Conservation (phyloP, 257 asterid genomes). For the Scutellaria baicalensis region DNA sequence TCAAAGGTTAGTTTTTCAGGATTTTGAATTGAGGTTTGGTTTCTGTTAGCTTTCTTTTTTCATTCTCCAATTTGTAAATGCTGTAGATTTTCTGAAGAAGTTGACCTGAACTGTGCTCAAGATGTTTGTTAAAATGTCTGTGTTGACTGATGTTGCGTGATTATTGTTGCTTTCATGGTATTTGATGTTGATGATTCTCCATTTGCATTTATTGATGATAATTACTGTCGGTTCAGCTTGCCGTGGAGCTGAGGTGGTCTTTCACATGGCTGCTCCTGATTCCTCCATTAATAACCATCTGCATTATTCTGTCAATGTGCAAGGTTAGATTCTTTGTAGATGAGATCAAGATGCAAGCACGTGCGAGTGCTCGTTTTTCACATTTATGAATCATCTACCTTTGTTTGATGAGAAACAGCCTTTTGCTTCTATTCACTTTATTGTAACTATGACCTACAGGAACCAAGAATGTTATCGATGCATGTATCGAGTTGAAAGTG, state of each 20-base stretch:
- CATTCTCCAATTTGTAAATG: no score
- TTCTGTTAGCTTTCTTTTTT: no score
- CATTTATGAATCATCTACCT: background rate
- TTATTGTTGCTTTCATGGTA: no score
- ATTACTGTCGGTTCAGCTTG: slow-evolving; percentile 31
- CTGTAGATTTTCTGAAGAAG: no score
- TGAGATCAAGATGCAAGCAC: background rate
- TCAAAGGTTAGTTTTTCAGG: slow-evolving; percentile 41
- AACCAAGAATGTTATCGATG: slow-evolving; percentile 65
- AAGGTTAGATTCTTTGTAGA: slow-evolving; percentile 34
- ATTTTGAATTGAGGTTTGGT: no score
- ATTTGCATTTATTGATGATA: no score
- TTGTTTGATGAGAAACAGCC: background rate
- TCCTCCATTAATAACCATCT: slow-evolving; percentile 85
- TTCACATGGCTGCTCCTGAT: slow-evolving; percentile 99
- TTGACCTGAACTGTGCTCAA: background rate
- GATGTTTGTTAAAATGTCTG: no score
- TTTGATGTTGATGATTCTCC: no score
- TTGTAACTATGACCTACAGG: slow-evolving; percentile 29
- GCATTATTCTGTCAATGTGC: slow-evolving; percentile 85
- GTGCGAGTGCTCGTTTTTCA: background rate
- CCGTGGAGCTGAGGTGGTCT: slow-evolving; percentile 86
- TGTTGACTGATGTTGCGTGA: no score
- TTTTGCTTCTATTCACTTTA: background rate
- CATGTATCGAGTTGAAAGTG: slow-evolving; percentile 58